Conservation (phyloP, 2,329 filamentous ascomycete genomes). For the Paecilomyces formosus region DNA sequence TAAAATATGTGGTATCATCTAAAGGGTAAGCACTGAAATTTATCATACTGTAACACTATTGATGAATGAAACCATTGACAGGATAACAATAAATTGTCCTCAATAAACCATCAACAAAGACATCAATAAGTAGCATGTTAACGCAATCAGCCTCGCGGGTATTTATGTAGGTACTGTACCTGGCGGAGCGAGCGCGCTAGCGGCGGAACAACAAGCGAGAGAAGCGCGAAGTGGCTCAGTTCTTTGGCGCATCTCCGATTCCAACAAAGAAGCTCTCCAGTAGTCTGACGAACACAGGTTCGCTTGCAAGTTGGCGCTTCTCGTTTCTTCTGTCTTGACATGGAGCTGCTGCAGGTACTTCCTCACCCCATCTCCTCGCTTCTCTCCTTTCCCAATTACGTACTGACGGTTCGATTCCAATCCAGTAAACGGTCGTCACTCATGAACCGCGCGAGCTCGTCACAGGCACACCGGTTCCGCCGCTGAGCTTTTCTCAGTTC, state of each 20-base stretch:
- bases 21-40: no score
- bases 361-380: neutral
- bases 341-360: neutral
- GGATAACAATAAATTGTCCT: neutral
- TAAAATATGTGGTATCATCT: no score
- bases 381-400: neutral
- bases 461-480: slow-evolving; percentile 16
- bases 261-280: slow-evolving; percentile 1
- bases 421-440: slow-evolving; percentile 2
- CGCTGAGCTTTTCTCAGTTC: slow-evolving; percentile 18
- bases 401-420: neutral
- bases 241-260: neutral
- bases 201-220: neutral
- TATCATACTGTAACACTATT: no score
- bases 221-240: neutral
- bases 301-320: neutral
- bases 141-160: neutral
- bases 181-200: neutral
- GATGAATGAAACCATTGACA: no score
- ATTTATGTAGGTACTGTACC: neutral
- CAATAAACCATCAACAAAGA: neutral
- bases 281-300: neutral
- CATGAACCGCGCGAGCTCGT: slow-evolving; percentile 24
- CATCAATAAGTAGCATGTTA: neutral
- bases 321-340: neutral